A percentile compares a stretch with the other conserved stretches of the same genome.
These are phyloP conservation scores for Lecanicillium sp. DNA, from an alignment of 2,329 filamentous ascomycete genomes.

Conservation along the genomic window DNA sequence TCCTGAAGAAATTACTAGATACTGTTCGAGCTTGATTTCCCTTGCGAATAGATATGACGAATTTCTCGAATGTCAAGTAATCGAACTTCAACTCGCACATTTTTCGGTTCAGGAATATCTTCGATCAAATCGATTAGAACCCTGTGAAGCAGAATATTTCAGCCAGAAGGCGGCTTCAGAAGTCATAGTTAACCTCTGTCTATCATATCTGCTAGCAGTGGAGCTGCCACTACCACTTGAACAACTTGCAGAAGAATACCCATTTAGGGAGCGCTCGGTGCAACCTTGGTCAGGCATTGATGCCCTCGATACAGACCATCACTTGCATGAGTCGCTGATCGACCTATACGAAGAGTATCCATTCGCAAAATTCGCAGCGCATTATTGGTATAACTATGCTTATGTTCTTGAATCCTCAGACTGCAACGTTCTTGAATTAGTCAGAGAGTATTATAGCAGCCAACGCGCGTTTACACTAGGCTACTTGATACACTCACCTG, in stretches of 20 bases:
- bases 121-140: not conserved
- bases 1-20: constrained; percentile 1
- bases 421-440: not conserved
- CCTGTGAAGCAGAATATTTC: not conserved
- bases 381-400: constrained; percentile 1
- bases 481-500: not conserved
- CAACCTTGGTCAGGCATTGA: no score
- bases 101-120: constrained; percentile 6
- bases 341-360: constrained; percentile 2
- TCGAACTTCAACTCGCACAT: constrained; percentile 4
- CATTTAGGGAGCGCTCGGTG: constrained; percentile 1
- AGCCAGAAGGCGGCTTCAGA: not conserved
- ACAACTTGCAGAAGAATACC: not conserved
- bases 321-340: no score
- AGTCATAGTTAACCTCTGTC: not conserved
- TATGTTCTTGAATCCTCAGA: not conserved
- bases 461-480: not conserved
- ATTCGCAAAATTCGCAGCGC: constrained; percentile 2
- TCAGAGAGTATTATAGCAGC: constrained; percentile 1
- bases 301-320: no score
- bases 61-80: not conserved
- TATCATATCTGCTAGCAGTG: constrained; percentile 2
- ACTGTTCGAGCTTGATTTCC: constrained; percentile 1
- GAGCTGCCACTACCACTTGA: not conserved
- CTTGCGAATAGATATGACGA: not conserved